Conservation (phyloP, 768 basidiomycete genomes). For the Boletus tomentosulus region DNA sequence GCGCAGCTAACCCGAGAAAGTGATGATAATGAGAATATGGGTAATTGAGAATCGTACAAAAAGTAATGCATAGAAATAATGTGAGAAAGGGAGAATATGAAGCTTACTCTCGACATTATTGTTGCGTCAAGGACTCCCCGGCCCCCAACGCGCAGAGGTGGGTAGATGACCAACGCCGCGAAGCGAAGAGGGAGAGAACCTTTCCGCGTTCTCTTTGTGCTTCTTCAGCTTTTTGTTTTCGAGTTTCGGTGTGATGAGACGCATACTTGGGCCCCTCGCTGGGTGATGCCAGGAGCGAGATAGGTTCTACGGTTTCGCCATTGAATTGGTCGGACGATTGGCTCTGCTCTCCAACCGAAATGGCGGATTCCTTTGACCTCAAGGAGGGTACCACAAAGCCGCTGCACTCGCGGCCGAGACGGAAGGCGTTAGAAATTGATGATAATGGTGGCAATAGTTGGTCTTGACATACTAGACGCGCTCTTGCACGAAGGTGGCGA, state of each 20-base stretch:
- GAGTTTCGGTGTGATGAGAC: slow-evolving; percentile 37
- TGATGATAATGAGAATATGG: slow-evolving; percentile 5
- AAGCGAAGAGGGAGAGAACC: slow-evolving; percentile 79
- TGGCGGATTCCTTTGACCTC: slow-evolving; percentile 75
- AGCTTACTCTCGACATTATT: slow-evolving; percentile 19
- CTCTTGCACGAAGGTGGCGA: slow-evolving; percentile 47
- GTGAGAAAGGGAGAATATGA: slow-evolving; percentile 14
- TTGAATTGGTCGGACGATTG: slow-evolving; percentile 71
- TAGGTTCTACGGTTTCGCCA: slow-evolving; percentile 37
- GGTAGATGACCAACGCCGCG: slow-evolving; percentile 49
- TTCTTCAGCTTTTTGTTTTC: slow-evolving; percentile 78
- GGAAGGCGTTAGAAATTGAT: slow-evolving; percentile 56
- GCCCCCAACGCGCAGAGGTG: slow-evolving; percentile 14
- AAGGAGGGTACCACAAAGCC: slow-evolving; percentile 60
- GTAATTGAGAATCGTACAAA: slow-evolving; percentile 15
- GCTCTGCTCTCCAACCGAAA: slow-evolving; percentile 68
- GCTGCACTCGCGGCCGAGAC: slow-evolving; percentile 49
- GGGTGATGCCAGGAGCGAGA: slow-evolving; percentile 24
- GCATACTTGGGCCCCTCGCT: slow-evolving; percentile 30
- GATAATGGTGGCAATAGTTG: slow-evolving; percentile 30
- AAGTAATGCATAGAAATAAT: slow-evolving; percentile 30
- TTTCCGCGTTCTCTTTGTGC: slow-evolving; percentile 85
- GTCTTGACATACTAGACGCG: slow-evolving; percentile 31
- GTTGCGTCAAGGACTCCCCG: slow-evolving; percentile 23
- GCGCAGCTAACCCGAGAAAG: slow-evolving; percentile 17